phyloP scores from a whole-genome alignment of 495 filamentous ascomycete species.

The Penicillium bovifimosum region DNA sequence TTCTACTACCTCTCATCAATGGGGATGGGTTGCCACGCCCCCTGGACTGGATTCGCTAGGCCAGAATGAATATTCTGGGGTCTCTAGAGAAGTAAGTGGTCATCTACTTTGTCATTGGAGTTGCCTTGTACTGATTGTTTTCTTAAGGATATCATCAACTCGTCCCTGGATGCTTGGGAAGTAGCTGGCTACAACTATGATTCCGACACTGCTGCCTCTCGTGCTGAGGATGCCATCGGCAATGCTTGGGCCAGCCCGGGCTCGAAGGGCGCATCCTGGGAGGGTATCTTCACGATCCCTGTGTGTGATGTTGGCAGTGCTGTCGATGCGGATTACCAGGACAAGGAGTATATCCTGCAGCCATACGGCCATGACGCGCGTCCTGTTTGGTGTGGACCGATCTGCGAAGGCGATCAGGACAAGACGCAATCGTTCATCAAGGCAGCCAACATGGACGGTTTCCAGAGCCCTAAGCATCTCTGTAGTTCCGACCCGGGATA shows the following conservation, averaged over 20 bases:
- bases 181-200: conserved; percentile 21
- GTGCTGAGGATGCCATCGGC: conserved; percentile 15
- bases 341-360: conserved; percentile 22
- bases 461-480: conserved; percentile 19
- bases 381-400: conserved; percentile 24
- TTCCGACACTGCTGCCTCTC: conserved; percentile 5
- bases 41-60: conserved; percentile 17
- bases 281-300: conserved; percentile 27
- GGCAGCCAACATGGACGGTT: conserved; percentile 20
- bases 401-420: conserved; percentile 15
- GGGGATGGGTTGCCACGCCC: conserved; percentile 19
- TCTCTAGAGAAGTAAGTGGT: conserved; percentile 11
- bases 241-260: conserved; percentile 18
- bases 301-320: conserved; percentile 23
- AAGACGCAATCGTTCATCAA: conserved; percentile 19
- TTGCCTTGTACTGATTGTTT: not conserved
- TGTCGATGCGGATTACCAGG: conserved; percentile 7
- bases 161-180: conserved; percentile 22
- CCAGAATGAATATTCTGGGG: conserved; percentile 9
- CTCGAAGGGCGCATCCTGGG: conserved; percentile 20
- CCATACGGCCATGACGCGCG: conserved; percentile 21
- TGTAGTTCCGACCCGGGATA: conserved; percentile 11
- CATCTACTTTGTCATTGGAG: not conserved
- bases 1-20: conserved; percentile 19
- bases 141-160: conserved; percentile 23